These are phyloP conservation scores for Penicillium ucsense DNA, from an alignment of 495 filamentous ascomycete genomes.

Conservation along the genomic window DNA sequence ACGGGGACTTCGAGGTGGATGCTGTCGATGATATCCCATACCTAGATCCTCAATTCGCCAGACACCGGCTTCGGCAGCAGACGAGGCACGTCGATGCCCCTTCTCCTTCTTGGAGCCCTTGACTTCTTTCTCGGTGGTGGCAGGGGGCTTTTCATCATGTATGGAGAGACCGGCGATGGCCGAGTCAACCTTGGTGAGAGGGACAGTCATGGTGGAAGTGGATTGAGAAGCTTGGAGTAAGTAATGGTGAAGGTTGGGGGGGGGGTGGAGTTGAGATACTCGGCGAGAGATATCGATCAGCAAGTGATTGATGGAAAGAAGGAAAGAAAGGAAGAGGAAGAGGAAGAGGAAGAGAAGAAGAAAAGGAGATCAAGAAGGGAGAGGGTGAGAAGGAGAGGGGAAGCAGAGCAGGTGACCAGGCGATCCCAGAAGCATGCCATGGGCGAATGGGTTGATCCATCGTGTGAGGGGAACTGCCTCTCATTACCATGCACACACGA, in stretches of 20 bases:
- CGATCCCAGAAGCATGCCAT: neutral
- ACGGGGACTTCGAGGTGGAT: neutral
- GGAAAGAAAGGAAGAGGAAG: conserved; percentile 2
- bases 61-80: conserved; percentile 51
- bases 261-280: conserved; percentile 8
- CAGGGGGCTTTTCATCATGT: conserved; percentile 46
- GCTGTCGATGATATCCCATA: conserved; percentile 29
- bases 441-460: no score
- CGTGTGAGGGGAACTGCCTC: no score
- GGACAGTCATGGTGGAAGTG: conserved; percentile 49
- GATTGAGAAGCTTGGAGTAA: conserved; percentile 1
- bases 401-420: conserved; percentile 24
- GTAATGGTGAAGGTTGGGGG: neutral
- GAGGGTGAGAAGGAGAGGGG: conserved; percentile 17
- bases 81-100: conserved; percentile 56
- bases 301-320: neutral
- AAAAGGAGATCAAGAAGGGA: conserved; percentile 10
- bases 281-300: neutral
- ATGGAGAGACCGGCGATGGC: conserved; percentile 69
- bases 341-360: conserved; percentile 9
- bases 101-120: conserved; percentile 47
- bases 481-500: no score
- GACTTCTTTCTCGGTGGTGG: conserved; percentile 26
- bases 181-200: conserved; percentile 77
- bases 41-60: conserved; percentile 80